Evolutionary conservation across 2,329 filamentous ascomycete species (phyloP), one percentile per base, ranked within the genome.

Genomic region (Esteya vermicola): DNA sequence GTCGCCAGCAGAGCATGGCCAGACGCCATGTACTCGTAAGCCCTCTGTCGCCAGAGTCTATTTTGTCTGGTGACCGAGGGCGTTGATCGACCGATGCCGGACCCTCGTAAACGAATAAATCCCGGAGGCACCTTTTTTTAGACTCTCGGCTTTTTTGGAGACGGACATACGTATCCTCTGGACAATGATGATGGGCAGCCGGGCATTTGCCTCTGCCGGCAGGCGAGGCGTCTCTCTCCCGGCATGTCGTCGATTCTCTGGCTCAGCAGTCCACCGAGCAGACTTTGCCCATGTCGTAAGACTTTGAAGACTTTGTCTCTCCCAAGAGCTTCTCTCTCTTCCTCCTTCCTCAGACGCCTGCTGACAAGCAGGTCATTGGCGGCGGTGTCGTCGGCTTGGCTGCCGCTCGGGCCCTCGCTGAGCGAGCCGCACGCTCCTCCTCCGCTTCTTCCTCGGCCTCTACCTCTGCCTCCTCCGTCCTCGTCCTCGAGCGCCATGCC

Each of bases 401-500:
- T 9, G 72, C 86, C 41, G 84, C 85, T 6, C 72, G 81, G 5
- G 70, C 78, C 46, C 70, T 94, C 20, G 76, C 85, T 40, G 43
- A 45, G 34, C 45, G 45, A 18, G 33, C 42, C 5, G 39, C 40
- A 1, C 3, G 4, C 6, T 7, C 30, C n/a, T 14, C 23, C 19
- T 8, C 19, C 72, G 75, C 39, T 49, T 48, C 21, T 64, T 68
- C 19, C 10, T 21, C 16, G 2, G 18, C 32, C n/a, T n/a, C n/a
- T n/a, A n/a, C n/a, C n/a, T n/a, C n/a, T 20, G 7, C 75, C 25
- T 63, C 70, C 6, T 75, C 73, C 3, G 89, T 84, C 0, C 68
- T 94, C 12, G 65, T 94, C 40, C 75, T 95, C 2, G 88, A 95
- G 60, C 76, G 82, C 21, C 83, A 94, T 64, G 59, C 67, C 19